Percentiles rank a stretch among this genome's conserved stretches.
phyloP scores from a whole-genome alignment of 176 grass and related monocot species.

The Calamus simplicifolius region DNA sequence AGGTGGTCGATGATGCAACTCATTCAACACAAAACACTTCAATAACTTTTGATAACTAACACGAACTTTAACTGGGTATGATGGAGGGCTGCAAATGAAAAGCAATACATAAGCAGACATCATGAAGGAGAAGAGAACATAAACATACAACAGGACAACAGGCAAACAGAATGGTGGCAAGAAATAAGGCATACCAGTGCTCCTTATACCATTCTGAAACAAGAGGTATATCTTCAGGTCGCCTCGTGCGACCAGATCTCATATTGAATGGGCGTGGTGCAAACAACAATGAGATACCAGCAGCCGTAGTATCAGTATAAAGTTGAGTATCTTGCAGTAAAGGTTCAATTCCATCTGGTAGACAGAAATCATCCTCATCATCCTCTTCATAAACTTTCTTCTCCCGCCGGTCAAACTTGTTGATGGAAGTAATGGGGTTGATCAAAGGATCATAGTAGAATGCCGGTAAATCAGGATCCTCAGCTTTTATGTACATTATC shows the following conservation, averaged over 20 bases:
- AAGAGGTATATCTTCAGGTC: conserved; percentile 96
- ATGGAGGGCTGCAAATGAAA: conserved; percentile 67
- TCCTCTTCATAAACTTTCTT: conserved; percentile 65
- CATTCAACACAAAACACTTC: conserved; percentile 96
- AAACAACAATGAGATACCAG: conserved; percentile 85
- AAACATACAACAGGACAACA: too few relatives aligned
- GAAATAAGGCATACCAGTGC: conserved; percentile 57
- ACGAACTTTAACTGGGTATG: conserved; percentile 95
- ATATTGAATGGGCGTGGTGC: conserved; percentile 91
- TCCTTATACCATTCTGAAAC: conserved; percentile 97
- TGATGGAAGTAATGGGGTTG: conserved; percentile 83
- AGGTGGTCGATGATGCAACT: conserved; percentile 82
- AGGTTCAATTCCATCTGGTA: conserved; percentile 85
- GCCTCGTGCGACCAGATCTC: conserved; percentile 82
- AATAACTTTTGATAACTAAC: conserved; percentile 96
- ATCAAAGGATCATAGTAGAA: conserved; percentile 98
- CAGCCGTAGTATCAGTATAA: conserved; percentile 90
- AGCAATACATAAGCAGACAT: conserved; percentile 12
- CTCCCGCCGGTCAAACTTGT: conserved; percentile 61
- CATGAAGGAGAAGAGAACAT: too few relatives aligned
- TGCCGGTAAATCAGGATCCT: conserved; percentile 96
- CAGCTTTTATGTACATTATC: conserved; percentile 99
- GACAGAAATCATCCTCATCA: conserved; percentile 65
- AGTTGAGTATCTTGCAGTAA: conserved; percentile 48
- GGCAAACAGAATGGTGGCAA: not conserved